A percentile compares a stretch with the other conserved stretches of the same genome.
Conservation (phyloP, 1,284 basidiomycete species). For the Puccinia brachypodii region DNA sequence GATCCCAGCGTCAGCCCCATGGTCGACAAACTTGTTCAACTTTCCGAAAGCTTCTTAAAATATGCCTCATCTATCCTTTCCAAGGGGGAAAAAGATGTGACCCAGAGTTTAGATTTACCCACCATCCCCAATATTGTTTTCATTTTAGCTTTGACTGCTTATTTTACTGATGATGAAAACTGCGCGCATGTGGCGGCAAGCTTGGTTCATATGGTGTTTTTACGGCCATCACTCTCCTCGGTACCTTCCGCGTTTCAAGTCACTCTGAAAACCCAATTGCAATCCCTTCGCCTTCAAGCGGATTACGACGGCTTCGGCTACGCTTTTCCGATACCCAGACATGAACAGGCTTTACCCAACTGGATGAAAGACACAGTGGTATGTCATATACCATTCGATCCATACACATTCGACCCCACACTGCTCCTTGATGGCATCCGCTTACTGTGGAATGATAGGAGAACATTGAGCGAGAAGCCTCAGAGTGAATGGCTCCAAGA, state of each 20-base stretch:
- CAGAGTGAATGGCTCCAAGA: not conserved
- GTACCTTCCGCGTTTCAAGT: constrained; percentile 4
- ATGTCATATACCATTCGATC: constrained; percentile 51
- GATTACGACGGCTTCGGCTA: constrained; percentile 51
- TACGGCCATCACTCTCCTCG: not conserved
- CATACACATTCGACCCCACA: constrained; percentile 52
- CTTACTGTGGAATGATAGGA: constrained; percentile 48
- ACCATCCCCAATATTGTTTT: not conserved
- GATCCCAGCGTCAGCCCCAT: constrained; percentile 49
- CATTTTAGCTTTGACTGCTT: constrained; percentile 22
- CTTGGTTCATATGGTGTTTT: constrained; percentile 35
- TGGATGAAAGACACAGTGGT: not conserved
- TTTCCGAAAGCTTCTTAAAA: constrained; percentile 26
- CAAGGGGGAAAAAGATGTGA: constrained; percentile 8
- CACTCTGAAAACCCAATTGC: not conserved
- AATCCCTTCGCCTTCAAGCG: constrained; percentile 22
- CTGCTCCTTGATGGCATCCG: constrained; percentile 53
- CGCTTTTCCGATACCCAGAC: constrained; percentile 52
- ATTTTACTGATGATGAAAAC: constrained; percentile 1
- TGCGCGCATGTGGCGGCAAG: constrained; percentile 49
- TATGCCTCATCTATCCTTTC: constrained; percentile 26
- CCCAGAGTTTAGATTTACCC: not conserved
- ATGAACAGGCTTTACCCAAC: constrained; percentile 35
- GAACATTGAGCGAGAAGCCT: not conserved
- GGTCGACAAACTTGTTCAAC: constrained; percentile 49